phyloP scores from a whole-genome alignment of 2,329 filamentous ascomycete genomes.

The Chaetomium strumarium region DNA sequence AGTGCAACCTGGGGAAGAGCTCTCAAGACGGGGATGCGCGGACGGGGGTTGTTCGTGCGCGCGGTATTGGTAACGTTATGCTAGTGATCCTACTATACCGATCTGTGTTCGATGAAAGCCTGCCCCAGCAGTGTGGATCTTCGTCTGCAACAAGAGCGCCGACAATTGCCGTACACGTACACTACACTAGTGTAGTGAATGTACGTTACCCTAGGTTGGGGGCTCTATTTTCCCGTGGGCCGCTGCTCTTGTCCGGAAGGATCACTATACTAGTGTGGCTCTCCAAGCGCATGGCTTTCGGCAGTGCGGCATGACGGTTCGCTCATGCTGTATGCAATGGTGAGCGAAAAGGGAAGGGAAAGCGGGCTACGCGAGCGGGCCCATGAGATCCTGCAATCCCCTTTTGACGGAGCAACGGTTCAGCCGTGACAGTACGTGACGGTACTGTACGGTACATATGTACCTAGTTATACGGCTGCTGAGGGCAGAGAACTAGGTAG shows the following conservation, averaged over 20 bases:
- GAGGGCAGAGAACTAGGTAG: neutral
- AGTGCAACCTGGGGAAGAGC: neutral
- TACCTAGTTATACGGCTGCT: neutral
- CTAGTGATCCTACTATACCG: slow-evolving; percentile 13
- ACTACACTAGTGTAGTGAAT: neutral
- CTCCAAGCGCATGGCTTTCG: slow-evolving; percentile 22
- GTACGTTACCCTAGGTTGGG: no score
- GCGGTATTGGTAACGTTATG: slow-evolving; percentile 8
- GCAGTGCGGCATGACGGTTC: slow-evolving; percentile 26
- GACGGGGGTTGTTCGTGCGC: slow-evolving; percentile 1
- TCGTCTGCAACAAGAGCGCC: slow-evolving; percentile 17
- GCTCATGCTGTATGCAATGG: slow-evolving; percentile 17
- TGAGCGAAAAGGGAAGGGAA: slow-evolving; percentile 18
- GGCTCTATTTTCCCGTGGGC: slow-evolving; percentile 8
- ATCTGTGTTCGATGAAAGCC: slow-evolving; percentile 10
- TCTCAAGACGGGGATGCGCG: neutral
- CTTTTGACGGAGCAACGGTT: neutral
- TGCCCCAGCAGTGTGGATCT: slow-evolving; percentile 21
- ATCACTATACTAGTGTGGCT: slow-evolving; percentile 5
- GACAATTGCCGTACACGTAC: slow-evolving; percentile 18
- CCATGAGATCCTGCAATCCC: slow-evolving; percentile 14
- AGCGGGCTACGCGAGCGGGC: slow-evolving; percentile 14
- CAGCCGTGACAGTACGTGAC: neutral
- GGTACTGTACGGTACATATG: no score
- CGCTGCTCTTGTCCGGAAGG: slow-evolving; percentile 8